phyloP scores from a whole-genome alignment of 805 yeast genomes.

The Priceomyces melissophilus region DNA sequence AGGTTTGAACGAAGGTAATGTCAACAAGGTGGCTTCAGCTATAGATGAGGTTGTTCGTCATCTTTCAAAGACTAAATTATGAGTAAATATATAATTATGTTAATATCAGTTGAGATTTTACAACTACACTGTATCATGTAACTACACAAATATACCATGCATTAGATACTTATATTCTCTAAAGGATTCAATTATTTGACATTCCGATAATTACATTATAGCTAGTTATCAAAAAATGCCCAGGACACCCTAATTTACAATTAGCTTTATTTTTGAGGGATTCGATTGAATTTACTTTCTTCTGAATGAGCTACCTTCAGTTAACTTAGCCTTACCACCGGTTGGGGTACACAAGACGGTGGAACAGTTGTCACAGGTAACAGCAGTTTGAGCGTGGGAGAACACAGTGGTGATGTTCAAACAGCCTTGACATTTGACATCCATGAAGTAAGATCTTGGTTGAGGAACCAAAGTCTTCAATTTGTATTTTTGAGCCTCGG shows the following conservation, averaged over 20 bases:
- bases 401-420: slow-evolving; percentile 98
- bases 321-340: slow-evolving; percentile 99
- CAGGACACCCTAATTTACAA: slow-evolving; percentile 1
- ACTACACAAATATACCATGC: slow-evolving; percentile 5
- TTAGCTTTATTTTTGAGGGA: not conserved
- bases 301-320: slow-evolving; percentile 99
- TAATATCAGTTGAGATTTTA: not conserved
- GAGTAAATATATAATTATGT: slow-evolving; percentile 3
- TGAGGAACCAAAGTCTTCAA: slow-evolving; percentile 94
- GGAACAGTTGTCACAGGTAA: slow-evolving; percentile 97
- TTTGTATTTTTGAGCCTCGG: slow-evolving; percentile 97
- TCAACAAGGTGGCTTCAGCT: slow-evolving; percentile 73
- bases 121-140: not conserved
- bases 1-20: slow-evolving; percentile 79
- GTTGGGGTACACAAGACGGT: slow-evolving; percentile 98
- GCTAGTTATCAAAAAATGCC: too few species aligned
- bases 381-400: slow-evolving; percentile 99
- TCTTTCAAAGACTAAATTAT: slow-evolving; percentile 22
- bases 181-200: not conserved
- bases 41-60: slow-evolving; percentile 70
- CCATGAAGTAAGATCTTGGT: slow-evolving; percentile 99
- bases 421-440: slow-evolving; percentile 99
- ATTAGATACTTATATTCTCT: slow-evolving; percentile 9
- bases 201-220: too few species aligned
- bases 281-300: slow-evolving; percentile 64